A percentile compares a stretch with the other conserved stretches of the same genome.
phyloP scores from a whole-genome alignment of 1,284 basidiomycete species.

The Phlebopus sp. region DNA sequence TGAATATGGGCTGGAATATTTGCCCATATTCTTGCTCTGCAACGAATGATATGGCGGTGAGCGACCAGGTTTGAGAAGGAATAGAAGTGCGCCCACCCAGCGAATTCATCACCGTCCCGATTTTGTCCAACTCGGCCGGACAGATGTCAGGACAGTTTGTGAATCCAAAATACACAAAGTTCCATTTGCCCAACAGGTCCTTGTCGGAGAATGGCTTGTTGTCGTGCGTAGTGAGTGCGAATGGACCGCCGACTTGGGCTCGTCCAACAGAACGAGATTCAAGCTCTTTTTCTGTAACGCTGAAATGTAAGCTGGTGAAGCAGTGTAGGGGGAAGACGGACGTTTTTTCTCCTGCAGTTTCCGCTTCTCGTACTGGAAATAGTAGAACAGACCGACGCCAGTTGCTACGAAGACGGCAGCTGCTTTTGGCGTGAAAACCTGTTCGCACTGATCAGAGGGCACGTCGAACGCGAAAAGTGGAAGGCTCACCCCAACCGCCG shows the following conservation, averaged over 20 bases:
- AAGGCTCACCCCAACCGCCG: slow-evolving; percentile 41
- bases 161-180: slow-evolving; percentile 94
- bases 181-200: slow-evolving; percentile 85
- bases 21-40: slow-evolving; percentile 66
- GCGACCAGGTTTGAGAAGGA: neutral
- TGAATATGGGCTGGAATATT: slow-evolving; percentile 83
- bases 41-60: neutral
- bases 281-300: slow-evolving; percentile 59
- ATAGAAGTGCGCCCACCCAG: slow-evolving; percentile 52
- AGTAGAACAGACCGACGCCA: slow-evolving; percentile 80
- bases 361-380: slow-evolving; percentile 88
- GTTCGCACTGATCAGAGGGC: too few relatives aligned
- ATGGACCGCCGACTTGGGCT: slow-evolving; percentile 89
- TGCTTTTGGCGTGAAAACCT: slow-evolving; percentile 89
- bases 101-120: slow-evolving; percentile 77
- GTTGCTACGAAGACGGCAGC: slow-evolving; percentile 82
- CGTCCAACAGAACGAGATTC: slow-evolving; percentile 57
- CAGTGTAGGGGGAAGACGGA: slow-evolving; percentile 26
- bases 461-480: too few relatives aligned
- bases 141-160: slow-evolving; percentile 99
- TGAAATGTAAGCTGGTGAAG: neutral
- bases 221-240: slow-evolving; percentile 69
- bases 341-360: slow-evolving; percentile 74
- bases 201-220: slow-evolving; percentile 78
- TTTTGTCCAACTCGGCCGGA: slow-evolving; percentile 97